Evolutionary conservation across 306 rosid species (phyloP).

Genomic region (Gleditsia sinensis): DNA sequence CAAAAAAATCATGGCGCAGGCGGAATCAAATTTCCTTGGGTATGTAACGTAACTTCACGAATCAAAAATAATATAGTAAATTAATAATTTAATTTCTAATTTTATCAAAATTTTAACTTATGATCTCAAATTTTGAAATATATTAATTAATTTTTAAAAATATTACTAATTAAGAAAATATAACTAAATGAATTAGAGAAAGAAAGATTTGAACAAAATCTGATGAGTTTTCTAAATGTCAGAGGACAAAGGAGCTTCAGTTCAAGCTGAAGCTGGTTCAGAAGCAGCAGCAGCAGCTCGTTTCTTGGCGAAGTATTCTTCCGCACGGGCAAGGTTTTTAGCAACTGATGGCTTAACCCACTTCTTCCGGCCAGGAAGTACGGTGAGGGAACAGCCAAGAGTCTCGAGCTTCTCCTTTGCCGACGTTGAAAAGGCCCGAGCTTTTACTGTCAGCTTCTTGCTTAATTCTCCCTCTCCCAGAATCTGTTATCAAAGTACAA

Average conservation of each 20-base stretch:
- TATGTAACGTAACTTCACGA: slow-evolving; percentile 32
- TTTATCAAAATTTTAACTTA: no score
- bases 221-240: not conserved
- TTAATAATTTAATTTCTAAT: no score
- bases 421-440: slow-evolving; percentile 78
- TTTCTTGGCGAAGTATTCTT: slow-evolving; percentile 91
- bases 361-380: slow-evolving; percentile 92
- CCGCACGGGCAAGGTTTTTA: slow-evolving; percentile 93
- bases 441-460: slow-evolving; percentile 78
- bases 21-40: slow-evolving; percentile 26
- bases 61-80: no score
- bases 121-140: no score
- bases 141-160: no score
- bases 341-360: slow-evolving; percentile 97
- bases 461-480: slow-evolving; percentile 83
- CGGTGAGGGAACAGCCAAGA: slow-evolving; percentile 77
- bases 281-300: slow-evolving; percentile 64
- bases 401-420: slow-evolving; percentile 93
- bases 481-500: slow-evolving; percentile 54
- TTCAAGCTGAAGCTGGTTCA: slow-evolving; percentile 54
- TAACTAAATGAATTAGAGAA: no score
- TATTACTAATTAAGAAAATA: no score
- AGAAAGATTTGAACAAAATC: no score
- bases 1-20: slow-evolving; percentile 14
- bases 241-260: not conserved